Conservation (phyloP, 1,284 basidiomycete genomes). For the Lentinus polychrous region DNA sequence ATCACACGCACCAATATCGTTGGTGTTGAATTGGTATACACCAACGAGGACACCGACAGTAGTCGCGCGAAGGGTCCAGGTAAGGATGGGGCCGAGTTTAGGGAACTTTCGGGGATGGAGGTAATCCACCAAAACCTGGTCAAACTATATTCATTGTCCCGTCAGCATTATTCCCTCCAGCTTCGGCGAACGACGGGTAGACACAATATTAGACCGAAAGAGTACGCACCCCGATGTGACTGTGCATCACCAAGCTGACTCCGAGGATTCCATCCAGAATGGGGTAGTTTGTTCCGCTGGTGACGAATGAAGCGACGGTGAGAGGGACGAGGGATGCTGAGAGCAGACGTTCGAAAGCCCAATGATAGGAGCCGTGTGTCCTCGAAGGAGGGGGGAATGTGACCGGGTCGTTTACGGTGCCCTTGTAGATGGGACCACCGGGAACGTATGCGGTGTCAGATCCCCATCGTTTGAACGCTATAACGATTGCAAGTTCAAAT, state of each 20-base stretch:
- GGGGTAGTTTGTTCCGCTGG: slow-evolving; percentile 68
- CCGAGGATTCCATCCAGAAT: slow-evolving; percentile 87
- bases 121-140: slow-evolving; percentile 79
- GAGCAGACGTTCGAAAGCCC: slow-evolving; percentile 93
- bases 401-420: slow-evolving; percentile 94
- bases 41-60: slow-evolving; percentile 88
- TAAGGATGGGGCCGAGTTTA: slow-evolving; percentile 57
- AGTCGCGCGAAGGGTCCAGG: slow-evolving; percentile 72
- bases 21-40: slow-evolving; percentile 96
- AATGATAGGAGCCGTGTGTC: slow-evolving; percentile 92
- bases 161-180: neutral
- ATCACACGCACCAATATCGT: slow-evolving; percentile 78
- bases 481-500: neutral
- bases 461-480: slow-evolving; percentile 9
- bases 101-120: slow-evolving; percentile 93
- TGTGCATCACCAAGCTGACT: slow-evolving; percentile 85
- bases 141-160: slow-evolving; percentile 45
- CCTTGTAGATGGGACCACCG: slow-evolving; percentile 81
- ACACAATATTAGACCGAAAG: neutral
- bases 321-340: slow-evolving; percentile 86
- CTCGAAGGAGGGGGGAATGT: slow-evolving; percentile 79
- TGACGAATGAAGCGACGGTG: slow-evolving; percentile 74
- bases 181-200: neutral
- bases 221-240: slow-evolving; percentile 82
- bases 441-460: slow-evolving; percentile 44